These are phyloP conservation scores for Claviceps purpurea DNA, from an alignment of 2,329 filamentous ascomycete genomes.

Conservation along the genomic window DNA sequence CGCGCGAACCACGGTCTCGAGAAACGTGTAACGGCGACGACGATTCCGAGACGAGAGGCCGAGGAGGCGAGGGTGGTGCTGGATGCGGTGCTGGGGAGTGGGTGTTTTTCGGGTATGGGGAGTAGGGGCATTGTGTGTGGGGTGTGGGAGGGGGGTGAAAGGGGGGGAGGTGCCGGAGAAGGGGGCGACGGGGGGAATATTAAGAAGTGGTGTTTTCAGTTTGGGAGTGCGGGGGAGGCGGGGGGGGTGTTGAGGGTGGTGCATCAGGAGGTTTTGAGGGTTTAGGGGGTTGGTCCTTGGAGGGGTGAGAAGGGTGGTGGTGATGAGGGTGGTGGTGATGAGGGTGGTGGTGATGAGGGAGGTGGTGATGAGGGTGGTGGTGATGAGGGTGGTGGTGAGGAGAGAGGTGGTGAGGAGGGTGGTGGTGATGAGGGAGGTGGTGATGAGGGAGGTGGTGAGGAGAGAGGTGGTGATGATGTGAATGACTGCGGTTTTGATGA, in stretches of 20 bases:
- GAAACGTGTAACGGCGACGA: slow-evolving; percentile 72
- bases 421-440: no score
- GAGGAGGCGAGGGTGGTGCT: slow-evolving; percentile 51
- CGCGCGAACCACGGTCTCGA: slow-evolving; percentile 54
- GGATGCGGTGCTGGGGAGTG: slow-evolving; percentile 74
- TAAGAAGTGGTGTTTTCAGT: slow-evolving; percentile 53
- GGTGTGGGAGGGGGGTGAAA: slow-evolving; percentile 68
- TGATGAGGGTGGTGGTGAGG: no score
- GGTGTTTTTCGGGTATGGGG: slow-evolving; percentile 72
- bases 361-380: no score
- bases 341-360: no score
- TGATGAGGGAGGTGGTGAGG: no score
- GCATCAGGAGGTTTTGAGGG: slow-evolving; percentile 39
- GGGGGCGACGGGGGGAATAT: slow-evolving; percentile 41
- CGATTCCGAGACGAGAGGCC: slow-evolving; percentile 49
- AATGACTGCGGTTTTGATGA: no score
- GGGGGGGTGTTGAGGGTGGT: slow-evolving; percentile 43
- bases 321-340: no score
- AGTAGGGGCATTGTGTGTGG: slow-evolving; percentile 78
- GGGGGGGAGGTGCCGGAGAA: slow-evolving; percentile 43
- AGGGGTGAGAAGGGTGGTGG: no score
- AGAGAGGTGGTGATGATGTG: no score
- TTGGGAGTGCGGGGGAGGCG: slow-evolving; percentile 37
- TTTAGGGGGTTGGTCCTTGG: not conserved
- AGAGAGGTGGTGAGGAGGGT: no score